phyloP scores from a whole-genome alignment of 345 rosid genomes.

The Moringa oleifera region DNA sequence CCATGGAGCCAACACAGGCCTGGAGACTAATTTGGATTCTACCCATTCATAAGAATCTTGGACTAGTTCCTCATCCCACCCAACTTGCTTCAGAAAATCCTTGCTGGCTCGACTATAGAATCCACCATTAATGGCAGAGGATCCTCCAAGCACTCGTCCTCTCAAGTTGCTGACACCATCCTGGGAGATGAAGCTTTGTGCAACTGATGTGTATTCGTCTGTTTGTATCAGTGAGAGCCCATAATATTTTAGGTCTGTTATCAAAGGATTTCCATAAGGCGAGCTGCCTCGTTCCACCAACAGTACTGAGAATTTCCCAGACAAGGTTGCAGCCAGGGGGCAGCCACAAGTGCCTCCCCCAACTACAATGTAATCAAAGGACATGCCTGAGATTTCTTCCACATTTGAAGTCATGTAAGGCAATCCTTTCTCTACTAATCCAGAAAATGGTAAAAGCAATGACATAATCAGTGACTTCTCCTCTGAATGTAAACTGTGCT shows the following conservation, averaged over 20 bases:
- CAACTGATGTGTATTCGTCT: constrained; percentile 50
- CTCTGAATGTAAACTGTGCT: background rate
- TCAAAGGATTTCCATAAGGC: constrained; percentile 50
- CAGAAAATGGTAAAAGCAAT: background rate
- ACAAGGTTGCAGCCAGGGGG: constrained; percentile 62
- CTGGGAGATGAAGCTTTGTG: constrained; percentile 50
- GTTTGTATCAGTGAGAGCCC: constrained; percentile 53
- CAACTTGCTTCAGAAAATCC: constrained; percentile 39
- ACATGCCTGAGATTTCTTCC: constrained; percentile 49
- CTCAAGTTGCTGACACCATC: constrained; percentile 50
- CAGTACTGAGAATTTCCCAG: constrained; percentile 52
- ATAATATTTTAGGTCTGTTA: constrained; percentile 33
- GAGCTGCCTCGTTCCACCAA: constrained; percentile 66
- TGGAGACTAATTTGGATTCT: constrained; percentile 58
- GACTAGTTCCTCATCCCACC: constrained; percentile 59
- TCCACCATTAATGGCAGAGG: constrained; percentile 64
- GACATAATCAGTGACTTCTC: background rate
- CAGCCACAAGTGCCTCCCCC: constrained; percentile 80
- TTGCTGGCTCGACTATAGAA: constrained; percentile 67
- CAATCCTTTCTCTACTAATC: constrained; percentile 29
- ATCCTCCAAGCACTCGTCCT: constrained; percentile 73
- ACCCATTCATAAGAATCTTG: constrained; percentile 66
- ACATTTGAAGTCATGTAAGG: constrained; percentile 61
- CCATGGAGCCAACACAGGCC: constrained; percentile 57
- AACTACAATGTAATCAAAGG: constrained; percentile 61